Evolutionary conservation across 768 basidiomycete species (phyloP), one percentile per base, ranked within the genome.

Genomic region (Cystobasidium ongulense): DNA sequence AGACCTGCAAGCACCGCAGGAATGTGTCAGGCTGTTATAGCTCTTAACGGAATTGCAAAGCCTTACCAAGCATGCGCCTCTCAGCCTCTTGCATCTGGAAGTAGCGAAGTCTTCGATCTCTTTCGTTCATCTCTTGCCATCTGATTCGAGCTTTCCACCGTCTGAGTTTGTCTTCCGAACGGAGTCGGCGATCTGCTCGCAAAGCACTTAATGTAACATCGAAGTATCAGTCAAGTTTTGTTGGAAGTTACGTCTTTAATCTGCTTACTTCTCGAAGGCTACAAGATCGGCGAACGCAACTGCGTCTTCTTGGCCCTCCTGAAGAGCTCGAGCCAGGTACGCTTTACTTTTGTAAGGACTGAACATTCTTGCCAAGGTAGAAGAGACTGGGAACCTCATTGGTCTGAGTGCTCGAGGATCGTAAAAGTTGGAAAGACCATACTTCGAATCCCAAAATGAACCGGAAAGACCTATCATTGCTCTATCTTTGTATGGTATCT

Each of bases 61-160:
- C 7, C 63, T 65, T 18, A 36, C 68, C 68, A 35, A 71, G 52
- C 52, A 57, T 54, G 29, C 68, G 23, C 25, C 68, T 29, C 39
- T 71, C 68, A 15, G 53, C 54, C 54, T 71, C 68, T 33, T 71
- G 68, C 68, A 71, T 71, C 29, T 46, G 68, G 39, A 54, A 71
- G 54, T 54, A 71, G 21, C 54, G 50, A 5, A 71, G 17, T 29
- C 68, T 23, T 35, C 68, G 21, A 23, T 71, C 53, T 36, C 52
- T 54, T 52, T 71, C 68, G 27, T 46, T 71, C 27, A 71, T 7
- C 33, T 71, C 68, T 41, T 71, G 68, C 68, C 68, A 71, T 59
- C 68, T 71, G 25, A 71, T 38, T 13, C 68, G 52, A 18, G 68
- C 68, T 36, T 59, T 71, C 68, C 68, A 71, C 31, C 68, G 52